Evolutionary conservation across 495 filamentous ascomycete genomes (phyloP).

Genomic region (Bathelium albidoporum): DNA sequence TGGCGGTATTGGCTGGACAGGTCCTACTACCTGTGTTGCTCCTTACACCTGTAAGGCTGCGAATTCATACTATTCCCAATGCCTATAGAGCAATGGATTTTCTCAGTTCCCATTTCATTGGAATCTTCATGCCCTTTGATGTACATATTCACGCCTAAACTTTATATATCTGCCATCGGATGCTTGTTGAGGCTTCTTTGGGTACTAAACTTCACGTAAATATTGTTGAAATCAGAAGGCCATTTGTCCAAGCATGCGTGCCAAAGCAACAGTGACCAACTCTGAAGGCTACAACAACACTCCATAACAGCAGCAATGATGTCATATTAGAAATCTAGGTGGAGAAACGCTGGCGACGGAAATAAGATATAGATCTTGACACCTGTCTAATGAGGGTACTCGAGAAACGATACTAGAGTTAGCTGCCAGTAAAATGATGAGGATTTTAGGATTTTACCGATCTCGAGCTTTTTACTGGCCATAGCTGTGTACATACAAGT

Average conservation of each 20-base stretch:
- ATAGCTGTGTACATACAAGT: too few species aligned
- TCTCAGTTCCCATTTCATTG: not conserved
- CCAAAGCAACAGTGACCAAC: too few species aligned
- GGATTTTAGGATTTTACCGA: too few species aligned
- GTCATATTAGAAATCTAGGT: too few species aligned
- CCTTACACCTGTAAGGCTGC: constrained; percentile 13
- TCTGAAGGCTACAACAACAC: too few species aligned
- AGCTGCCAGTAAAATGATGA: too few species aligned
- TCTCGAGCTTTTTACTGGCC: too few species aligned
- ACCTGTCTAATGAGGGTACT: too few species aligned
- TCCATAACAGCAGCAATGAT: too few species aligned
- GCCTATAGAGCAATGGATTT: constrained; percentile 5
- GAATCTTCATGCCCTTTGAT: not conserved
- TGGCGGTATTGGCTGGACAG: constrained; percentile 15
- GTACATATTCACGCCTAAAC: not conserved
- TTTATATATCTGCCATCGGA: not conserved
- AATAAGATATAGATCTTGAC: too few species aligned
- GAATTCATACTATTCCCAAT: constrained; percentile 22
- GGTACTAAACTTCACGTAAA: not conserved
- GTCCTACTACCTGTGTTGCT: constrained; percentile 15
- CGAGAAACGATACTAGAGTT: too few species aligned
- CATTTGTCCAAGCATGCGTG: not conserved
- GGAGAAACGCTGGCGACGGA: too few species aligned
- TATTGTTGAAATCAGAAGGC: not conserved
- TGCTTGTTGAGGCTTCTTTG: not conserved